Percentiles rank a stretch among this genome's conserved stretches.
Conservation (phyloP, 169 alveolate species). For the Cytauxzoon felis region DNA sequence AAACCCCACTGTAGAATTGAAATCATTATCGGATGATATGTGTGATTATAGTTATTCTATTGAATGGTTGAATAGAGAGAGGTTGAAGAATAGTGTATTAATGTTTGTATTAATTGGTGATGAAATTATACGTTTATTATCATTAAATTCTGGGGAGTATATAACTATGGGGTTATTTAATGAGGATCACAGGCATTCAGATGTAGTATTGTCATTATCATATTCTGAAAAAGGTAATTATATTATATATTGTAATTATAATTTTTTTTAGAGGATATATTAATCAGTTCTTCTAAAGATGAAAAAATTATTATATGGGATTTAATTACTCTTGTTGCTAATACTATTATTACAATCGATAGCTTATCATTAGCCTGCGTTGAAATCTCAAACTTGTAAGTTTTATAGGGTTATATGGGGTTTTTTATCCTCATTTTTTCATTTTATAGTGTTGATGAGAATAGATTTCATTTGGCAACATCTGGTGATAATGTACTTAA, state of each 20-base stretch:
- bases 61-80: slow-evolving; percentile 16
- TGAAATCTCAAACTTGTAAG: slow-evolving; percentile 7
- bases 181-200: slow-evolving; percentile 29
- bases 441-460: not conserved
- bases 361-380: slow-evolving; percentile 26
- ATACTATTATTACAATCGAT: slow-evolving; percentile 2
- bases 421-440: too few relatives aligned
- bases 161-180: slow-evolving; percentile 40
- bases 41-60: slow-evolving; percentile 10
- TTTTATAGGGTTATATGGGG: too few relatives aligned
- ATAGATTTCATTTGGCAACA: slow-evolving; percentile 11
- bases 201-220: slow-evolving; percentile 34
- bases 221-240: not conserved
- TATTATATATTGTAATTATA: not conserved
- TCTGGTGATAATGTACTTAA: slow-evolving; percentile 38
- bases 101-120: slow-evolving; percentile 44
- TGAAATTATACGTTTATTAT: slow-evolving; percentile 48
- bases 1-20: not conserved
- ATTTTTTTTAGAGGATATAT: slow-evolving; percentile 12
- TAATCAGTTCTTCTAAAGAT: slow-evolving; percentile 52
- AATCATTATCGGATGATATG: too few relatives aligned
- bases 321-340: slow-evolving; percentile 23
- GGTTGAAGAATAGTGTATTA: slow-evolving; percentile 5
- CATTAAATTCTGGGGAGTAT: slow-evolving; percentile 31
- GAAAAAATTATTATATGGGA: slow-evolving; percentile 53